Conservation (phyloP, 2,329 filamentous ascomycete genomes). For the Calonectria ilicicola region DNA sequence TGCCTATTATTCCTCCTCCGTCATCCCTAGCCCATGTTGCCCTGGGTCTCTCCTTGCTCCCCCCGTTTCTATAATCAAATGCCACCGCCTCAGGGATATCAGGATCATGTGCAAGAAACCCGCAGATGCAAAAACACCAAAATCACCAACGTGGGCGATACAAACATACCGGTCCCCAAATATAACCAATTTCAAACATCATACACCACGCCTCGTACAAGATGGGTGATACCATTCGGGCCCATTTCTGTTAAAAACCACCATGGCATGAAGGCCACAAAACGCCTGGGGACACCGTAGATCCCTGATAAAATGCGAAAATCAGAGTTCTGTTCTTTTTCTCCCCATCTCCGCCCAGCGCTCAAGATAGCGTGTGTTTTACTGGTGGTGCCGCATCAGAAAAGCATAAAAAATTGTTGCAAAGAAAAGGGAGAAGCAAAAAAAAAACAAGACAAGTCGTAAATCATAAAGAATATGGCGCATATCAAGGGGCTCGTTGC, state of each 20-base stretch:
- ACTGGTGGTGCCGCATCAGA: not conserved
- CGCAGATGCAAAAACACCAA: constrained; percentile 13
- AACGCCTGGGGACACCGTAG: not conserved
- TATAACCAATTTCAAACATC: not conserved
- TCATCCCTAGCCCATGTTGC: not conserved
- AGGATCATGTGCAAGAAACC: constrained; percentile 12
- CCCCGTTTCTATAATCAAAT: constrained; percentile 7
- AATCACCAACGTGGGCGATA: not conserved
- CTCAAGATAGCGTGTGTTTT: not conserved
- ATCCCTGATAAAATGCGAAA: not conserved
- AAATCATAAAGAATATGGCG: constrained; percentile 19
- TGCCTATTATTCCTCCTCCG: not conserved
- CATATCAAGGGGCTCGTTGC: constrained; percentile 13
- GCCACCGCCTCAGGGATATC: constrained; percentile 12
- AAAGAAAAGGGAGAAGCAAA: not conserved
- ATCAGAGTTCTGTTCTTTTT: not conserved
- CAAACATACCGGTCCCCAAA: not conserved
- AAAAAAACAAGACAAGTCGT: constrained; percentile 22
- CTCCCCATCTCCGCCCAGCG: not conserved
- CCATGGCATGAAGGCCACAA: not conserved
- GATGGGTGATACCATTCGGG: not conserved
- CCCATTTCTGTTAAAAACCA: not conserved
- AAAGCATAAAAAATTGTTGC: not conserved
- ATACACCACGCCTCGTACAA: constrained; percentile 8
- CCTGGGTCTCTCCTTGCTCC: not conserved